Percentiles rank a stretch among this genome's conserved stretches.
Evolutionary conservation across 1,284 basidiomycete genomes (phyloP).

Genomic region (Macrocystidia cucumis): DNA sequence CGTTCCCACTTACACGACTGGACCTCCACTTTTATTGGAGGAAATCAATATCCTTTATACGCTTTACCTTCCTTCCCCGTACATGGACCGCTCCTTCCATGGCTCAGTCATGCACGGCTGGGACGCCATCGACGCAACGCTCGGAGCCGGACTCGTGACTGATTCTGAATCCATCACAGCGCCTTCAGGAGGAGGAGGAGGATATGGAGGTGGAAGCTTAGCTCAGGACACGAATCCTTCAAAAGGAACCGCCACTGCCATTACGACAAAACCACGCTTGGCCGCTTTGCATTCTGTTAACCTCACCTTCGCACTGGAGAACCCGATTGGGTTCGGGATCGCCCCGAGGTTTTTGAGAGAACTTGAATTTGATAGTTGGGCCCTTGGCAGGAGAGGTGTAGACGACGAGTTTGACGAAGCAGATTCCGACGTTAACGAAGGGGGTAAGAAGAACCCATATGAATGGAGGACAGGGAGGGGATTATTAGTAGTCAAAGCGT

Average conservation of each 20-base stretch:
- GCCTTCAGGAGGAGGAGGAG: no score
- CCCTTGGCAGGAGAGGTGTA: conserved; percentile 9
- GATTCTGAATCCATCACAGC: no score
- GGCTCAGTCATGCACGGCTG: conserved; percentile 16
- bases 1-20: no score
- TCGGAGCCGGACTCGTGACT: no score
- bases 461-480: no score
- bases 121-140: conserved; percentile 14
- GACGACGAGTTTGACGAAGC: neutral
- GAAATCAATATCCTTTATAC: conserved; percentile 15
- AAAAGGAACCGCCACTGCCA: neutral
- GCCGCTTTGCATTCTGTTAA: neutral
- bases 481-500: conserved; percentile 15
- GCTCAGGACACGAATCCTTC: conserved; percentile 1
- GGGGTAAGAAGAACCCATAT: no score
- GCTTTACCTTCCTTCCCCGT: conserved; percentile 18
- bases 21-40: conserved; percentile 13
- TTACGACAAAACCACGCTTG: conserved; percentile 1
- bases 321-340: conserved; percentile 18
- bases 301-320: conserved; percentile 18
- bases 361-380: conserved; percentile 17
- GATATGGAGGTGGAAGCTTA: no score
- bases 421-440: no score
- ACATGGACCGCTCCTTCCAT: conserved; percentile 19
- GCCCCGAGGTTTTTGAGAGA: conserved; percentile 19